phyloP scores from a whole-genome alignment of 2,329 filamentous ascomycete species.

The Dactylonectria macrodidyma region DNA sequence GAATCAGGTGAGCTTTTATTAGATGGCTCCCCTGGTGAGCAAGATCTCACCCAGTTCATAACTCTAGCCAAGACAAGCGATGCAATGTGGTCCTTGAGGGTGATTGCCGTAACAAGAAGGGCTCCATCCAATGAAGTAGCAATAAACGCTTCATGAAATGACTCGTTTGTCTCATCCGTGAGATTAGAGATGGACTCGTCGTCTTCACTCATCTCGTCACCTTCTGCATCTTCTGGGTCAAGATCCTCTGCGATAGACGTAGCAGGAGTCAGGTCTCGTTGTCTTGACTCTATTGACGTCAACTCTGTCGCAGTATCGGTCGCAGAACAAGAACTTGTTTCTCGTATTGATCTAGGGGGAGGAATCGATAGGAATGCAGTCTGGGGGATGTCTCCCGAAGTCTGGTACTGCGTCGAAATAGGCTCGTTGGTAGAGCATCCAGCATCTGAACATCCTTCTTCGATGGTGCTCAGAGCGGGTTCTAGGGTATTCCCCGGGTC shows the following conservation, averaged over 20 bases:
- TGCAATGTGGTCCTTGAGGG: conserved; percentile 30
- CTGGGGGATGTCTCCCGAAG: not conserved
- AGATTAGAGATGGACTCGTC: conserved; percentile 32
- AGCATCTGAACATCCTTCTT: conserved; percentile 30
- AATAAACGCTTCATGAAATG: conserved; percentile 30
- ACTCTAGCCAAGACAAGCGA: conserved; percentile 21
- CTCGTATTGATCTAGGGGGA: not conserved
- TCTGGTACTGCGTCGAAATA: not conserved
- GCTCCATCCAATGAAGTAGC: conserved; percentile 23
- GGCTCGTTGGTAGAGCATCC: conserved; percentile 22
- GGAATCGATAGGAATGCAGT: not conserved
- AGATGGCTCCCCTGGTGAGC: conserved; percentile 3
- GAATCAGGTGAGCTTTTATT: not conserved
- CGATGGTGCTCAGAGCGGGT: conserved; percentile 29
- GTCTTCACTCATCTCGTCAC: conserved; percentile 25
- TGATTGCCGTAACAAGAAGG: conserved; percentile 12
- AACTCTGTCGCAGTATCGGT: not conserved
- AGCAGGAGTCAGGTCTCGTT: conserved; percentile 5
- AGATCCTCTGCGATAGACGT: conserved; percentile 18
- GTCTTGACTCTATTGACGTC: not conserved
- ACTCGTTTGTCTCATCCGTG: conserved; percentile 32
- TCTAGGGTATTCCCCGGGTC: not conserved
- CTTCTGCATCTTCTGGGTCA: not conserved
- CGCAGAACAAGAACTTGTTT: not conserved
- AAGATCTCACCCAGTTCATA: conserved; percentile 28